Conservation (phyloP, 2,329 filamentous ascomycete species). For the Alternaria sp. region DNA sequence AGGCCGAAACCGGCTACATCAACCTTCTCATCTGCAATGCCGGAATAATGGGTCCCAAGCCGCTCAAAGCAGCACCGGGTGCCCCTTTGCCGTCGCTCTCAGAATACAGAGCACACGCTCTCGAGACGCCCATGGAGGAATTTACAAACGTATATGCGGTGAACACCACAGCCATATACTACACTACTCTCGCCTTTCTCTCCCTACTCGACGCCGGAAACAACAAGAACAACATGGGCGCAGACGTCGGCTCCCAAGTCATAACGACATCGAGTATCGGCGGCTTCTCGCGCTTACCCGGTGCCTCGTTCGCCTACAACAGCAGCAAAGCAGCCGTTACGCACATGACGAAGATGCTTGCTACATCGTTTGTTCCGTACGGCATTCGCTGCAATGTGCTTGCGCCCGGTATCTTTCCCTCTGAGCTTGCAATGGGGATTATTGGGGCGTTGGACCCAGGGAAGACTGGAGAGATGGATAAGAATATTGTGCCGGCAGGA, state of each 20-base stretch:
- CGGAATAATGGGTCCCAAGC: constrained; percentile 24
- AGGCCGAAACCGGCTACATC: constrained; percentile 24
- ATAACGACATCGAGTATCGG: constrained; percentile 28
- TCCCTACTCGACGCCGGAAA: constrained; percentile 55
- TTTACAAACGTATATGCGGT: constrained; percentile 52
- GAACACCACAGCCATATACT: constrained; percentile 54
- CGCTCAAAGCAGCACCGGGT: constrained; percentile 23
- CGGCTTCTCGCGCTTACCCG: constrained; percentile 13
- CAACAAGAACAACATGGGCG: constrained; percentile 21
- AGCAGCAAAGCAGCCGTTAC: constrained; percentile 58
- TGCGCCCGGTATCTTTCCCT: constrained; percentile 54
- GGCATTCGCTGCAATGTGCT: constrained; percentile 61
- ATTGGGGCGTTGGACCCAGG: constrained; percentile 12
- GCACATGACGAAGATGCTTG: constrained; percentile 60
- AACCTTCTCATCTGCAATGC: constrained; percentile 39
- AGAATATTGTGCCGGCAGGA: constrained; percentile 59
- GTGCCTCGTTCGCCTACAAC: constrained; percentile 30
- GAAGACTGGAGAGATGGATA: constrained; percentile 12
- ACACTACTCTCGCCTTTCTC: constrained; percentile 54
- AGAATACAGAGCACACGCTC: constrained; percentile 30
- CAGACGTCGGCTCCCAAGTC: constrained; percentile 29
- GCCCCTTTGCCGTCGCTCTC: constrained; percentile 19
- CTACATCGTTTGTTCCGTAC: constrained; percentile 53
- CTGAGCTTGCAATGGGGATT: constrained; percentile 27
- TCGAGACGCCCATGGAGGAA: constrained; percentile 29